Conservation (phyloP, 2,329 filamentous ascomycete genomes). For the Claviceps cyperi region DNA sequence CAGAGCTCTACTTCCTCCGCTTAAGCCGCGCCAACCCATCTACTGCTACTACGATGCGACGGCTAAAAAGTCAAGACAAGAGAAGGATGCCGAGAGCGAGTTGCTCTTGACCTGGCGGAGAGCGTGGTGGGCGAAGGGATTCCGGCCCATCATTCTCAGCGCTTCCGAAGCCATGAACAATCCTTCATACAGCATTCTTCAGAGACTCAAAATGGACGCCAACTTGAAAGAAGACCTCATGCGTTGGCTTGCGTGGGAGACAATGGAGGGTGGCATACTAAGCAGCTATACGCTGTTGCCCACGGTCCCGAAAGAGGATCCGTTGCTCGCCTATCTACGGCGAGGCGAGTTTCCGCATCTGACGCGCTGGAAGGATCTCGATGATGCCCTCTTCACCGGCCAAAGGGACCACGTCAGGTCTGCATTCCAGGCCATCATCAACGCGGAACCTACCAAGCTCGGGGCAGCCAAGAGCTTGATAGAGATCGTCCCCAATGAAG, state of each 20-base stretch:
- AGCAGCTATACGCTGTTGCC: slow-evolving; percentile 69
- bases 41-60: slow-evolving; percentile 84
- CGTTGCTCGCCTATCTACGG: slow-evolving; percentile 56
- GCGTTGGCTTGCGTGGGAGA: slow-evolving; percentile 85
- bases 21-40: slow-evolving; percentile 54
- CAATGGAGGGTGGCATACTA: slow-evolving; percentile 74
- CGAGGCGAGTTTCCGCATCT: slow-evolving; percentile 60
- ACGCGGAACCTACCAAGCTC: slow-evolving; percentile 30
- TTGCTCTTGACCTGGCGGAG: slow-evolving; percentile 77
- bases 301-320: slow-evolving; percentile 64
- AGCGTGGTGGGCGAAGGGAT: slow-evolving; percentile 92
- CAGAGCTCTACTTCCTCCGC: slow-evolving; percentile 66
- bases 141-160: slow-evolving; percentile 69
- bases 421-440: slow-evolving; percentile 45
- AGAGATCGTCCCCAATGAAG: slow-evolving; percentile 41
- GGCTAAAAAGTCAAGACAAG: slow-evolving; percentile 43
- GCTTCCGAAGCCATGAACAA: slow-evolving; percentile 71
- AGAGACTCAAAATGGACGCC: slow-evolving; percentile 44
- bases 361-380: slow-evolving; percentile 59
- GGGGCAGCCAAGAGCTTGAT: slow-evolving; percentile 48
- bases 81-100: slow-evolving; percentile 59
- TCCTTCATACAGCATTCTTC: slow-evolving; percentile 58
- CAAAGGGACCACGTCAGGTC: slow-evolving; percentile 47
- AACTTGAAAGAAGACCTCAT: slow-evolving; percentile 56
- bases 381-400: slow-evolving; percentile 60